Percentiles rank a stretch among this genome's conserved stretches.
These are phyloP conservation scores for Trichoderma virens DNA, from an alignment of 495 filamentous ascomycete species.

Conservation along the genomic window DNA sequence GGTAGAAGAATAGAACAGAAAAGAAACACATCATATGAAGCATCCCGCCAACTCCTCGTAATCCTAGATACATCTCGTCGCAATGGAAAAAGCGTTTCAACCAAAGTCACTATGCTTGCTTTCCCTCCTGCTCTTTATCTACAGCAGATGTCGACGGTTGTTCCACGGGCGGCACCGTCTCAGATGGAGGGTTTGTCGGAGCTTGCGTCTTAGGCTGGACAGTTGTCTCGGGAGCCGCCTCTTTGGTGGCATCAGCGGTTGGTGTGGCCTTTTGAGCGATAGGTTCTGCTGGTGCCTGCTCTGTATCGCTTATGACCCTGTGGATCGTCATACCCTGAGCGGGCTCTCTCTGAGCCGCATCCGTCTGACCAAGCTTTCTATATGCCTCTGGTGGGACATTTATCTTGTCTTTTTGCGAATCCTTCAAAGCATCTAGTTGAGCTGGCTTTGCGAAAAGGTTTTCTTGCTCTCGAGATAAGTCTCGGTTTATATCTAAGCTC, in stretches of 20 bases:
- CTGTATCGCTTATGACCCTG: not conserved
- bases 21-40: no score
- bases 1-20: no score
- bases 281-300: not conserved
- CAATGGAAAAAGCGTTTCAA: not conserved
- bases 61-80: not conserved
- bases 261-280: not conserved
- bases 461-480: slow-evolving; percentile 23
- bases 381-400: not conserved
- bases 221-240: not conserved
- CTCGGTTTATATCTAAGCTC: slow-evolving; percentile 34
- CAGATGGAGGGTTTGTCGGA: not conserved
- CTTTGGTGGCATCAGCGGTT: not conserved
- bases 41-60: slow-evolving; percentile 6
- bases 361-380: not conserved
- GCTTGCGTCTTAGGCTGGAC: not conserved
- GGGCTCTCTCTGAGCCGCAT: not conserved
- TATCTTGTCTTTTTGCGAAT: not conserved
- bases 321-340: not conserved
- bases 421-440: not conserved
- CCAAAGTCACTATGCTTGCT: not conserved
- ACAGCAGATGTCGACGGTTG: not conserved
- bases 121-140: slow-evolving; percentile 1
- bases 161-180: not conserved
- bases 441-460: not conserved